A percentile compares a stretch with the other conserved stretches of the same genome.
Conservation (phyloP, 1,284 basidiomycete genomes). For the Malassezia pachydermatis region DNA sequence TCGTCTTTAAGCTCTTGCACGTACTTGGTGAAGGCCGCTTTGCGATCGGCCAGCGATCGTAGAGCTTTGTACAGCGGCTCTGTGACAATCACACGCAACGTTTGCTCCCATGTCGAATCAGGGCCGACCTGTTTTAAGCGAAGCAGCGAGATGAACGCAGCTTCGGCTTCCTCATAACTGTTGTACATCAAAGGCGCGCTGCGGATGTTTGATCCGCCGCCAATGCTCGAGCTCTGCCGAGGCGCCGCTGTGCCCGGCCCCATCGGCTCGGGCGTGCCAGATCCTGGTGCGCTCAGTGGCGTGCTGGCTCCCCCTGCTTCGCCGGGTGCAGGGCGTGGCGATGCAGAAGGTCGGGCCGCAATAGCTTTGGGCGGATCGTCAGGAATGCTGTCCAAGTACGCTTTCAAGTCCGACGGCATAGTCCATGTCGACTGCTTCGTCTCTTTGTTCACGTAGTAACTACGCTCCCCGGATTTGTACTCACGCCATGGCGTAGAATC, state of each 20-base stretch:
- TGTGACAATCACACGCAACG: conserved; percentile 93
- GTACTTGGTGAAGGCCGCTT: conserved; percentile 58
- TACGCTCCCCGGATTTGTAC: conserved; percentile 42
- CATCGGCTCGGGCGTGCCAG: conserved; percentile 7
- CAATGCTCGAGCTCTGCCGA: conserved; percentile 5
- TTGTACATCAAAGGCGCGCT: conserved; percentile 4
- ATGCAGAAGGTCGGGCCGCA: background rate
- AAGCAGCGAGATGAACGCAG: conserved; percentile 80
- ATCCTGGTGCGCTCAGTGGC: background rate
- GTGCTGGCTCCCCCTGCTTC: background rate
- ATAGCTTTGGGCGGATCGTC: conserved; percentile 13
- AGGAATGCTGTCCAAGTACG: conserved; percentile 30
- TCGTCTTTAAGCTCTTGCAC: conserved; percentile 33
- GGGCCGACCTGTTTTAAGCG: conserved; percentile 77
- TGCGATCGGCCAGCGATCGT: conserved; percentile 85
- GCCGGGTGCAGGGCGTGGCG: background rate
- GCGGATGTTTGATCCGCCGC: no score
- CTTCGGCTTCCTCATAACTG: conserved; percentile 73
- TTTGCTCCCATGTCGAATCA: conserved; percentile 94
- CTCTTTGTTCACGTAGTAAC: conserved; percentile 44
- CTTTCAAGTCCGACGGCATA: conserved; percentile 37
- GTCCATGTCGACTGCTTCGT: conserved; percentile 45
- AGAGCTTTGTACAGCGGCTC: conserved; percentile 93
- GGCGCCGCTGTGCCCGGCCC: conserved; percentile 3
- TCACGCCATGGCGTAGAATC: conserved; percentile 44